Evolutionary conservation across 768 basidiomycete genomes (phyloP), one percentile per base, ranked within the genome.

Genomic region (Podaxis pistillaris): DNA sequence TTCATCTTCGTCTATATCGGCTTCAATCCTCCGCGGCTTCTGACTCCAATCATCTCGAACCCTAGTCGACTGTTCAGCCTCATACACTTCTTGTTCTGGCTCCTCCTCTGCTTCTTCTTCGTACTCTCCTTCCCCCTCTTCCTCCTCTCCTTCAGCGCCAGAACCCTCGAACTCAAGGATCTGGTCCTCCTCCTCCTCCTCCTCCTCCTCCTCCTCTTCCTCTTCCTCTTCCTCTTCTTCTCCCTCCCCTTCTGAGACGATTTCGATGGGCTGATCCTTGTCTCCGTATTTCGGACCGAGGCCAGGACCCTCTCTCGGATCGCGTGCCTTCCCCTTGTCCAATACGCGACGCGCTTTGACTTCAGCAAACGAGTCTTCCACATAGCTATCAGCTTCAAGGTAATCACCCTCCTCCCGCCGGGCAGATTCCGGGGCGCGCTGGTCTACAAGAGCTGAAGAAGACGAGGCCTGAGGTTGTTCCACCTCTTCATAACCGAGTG

Each of bases 231-330:
- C 70, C 11, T 75, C 74, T 37, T 71, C 72, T 46, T 69, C 69
- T 58, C 73, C 74, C n/a, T 72, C 72, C 9, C 33, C 33, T 33
- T 71, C 73, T 3, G 72, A 75, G 13, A 69, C 51, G 30, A 83
- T 77, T 64, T 83, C 80, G 56, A 86, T 85, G 13, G 83, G 84
- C 56, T 81, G 74, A 46, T 74, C 64, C 37, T 70, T 69, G 37
- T 71, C 74, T 47, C 73, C 72, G 56, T 63, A 68, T 17, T 73
- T 77, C 46, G 69, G 71, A 24, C 76, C 74, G 37, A 84, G 74
- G 3, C 85, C 84, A 47, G 85, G 82, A 5, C 85, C 87, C 66
- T 87, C 85, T 52, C 83, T 75, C 8, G 83, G 82, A 68, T 87
- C 87, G 55, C 87, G 80, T 56, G 79, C 82, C 69, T 88, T 89